Evolutionary conservation across 2,329 filamentous ascomycete genomes (phyloP).

Genomic region (Cordyceps tenuipes): DNA sequence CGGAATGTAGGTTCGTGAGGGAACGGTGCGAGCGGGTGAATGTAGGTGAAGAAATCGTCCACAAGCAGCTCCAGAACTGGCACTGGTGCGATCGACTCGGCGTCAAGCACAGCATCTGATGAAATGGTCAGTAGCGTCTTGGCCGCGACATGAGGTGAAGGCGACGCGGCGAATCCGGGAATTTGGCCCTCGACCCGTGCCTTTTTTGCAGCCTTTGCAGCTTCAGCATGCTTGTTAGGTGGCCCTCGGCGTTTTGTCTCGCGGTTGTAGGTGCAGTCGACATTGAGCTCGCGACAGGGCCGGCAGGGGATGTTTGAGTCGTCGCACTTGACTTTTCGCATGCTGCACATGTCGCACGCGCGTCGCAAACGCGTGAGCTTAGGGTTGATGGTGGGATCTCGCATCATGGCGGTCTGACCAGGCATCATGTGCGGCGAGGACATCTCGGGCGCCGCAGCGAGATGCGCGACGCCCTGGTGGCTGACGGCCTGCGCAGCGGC

Average conservation of each 20-base stretch:
- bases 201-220: conserved; percentile 45
- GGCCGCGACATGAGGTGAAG: conserved; percentile 38
- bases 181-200: conserved; percentile 28
- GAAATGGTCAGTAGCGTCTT: conserved; percentile 41
- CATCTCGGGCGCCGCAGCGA: conserved; percentile 16
- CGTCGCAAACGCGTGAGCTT: conserved; percentile 49
- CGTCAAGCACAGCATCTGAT: conserved; percentile 37
- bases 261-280: conserved; percentile 50
- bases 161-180: conserved; percentile 21
- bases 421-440: conserved; percentile 19
- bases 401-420: conserved; percentile 16
- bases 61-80: conserved; percentile 60
- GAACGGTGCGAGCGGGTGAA: conserved; percentile 69
- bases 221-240: conserved; percentile 51
- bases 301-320: conserved; percentile 47
- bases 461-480: conserved; percentile 18
- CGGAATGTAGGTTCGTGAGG: conserved; percentile 73
- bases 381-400: conserved; percentile 35
- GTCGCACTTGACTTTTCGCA: conserved; percentile 55
- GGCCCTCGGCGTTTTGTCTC: conserved; percentile 51
- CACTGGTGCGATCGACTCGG: conserved; percentile 64
- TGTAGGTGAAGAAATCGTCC: conserved; percentile 77
- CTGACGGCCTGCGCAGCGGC: conserved; percentile 29
- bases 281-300: conserved; percentile 47
- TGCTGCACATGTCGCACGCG: conserved; percentile 54